These are phyloP conservation scores for Fusarium anguioides DNA, from an alignment of 2,329 filamentous ascomycete genomes.

Conservation along the genomic window DNA sequence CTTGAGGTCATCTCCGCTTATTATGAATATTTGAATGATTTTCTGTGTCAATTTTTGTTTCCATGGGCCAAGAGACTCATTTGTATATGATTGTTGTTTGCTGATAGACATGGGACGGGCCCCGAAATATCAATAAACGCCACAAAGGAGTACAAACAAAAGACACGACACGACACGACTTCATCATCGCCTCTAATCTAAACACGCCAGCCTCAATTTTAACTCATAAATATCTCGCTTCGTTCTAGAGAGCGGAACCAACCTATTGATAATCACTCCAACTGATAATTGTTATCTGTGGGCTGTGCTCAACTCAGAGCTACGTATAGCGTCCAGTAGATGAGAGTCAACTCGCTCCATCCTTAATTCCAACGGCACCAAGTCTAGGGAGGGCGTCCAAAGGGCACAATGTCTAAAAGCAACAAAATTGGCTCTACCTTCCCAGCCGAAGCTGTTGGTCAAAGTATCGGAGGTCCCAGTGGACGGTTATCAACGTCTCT, in stretches of 20 bases:
- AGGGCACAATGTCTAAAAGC: slow-evolving; percentile 10
- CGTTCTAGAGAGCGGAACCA: not conserved
- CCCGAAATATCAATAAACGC: slow-evolving; percentile 33
- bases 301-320: not conserved
- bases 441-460: slow-evolving; percentile 39
- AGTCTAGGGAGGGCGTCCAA: not conserved
- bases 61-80: not conserved
- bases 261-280: not conserved
- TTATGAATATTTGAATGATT: not conserved
- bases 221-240: not conserved
- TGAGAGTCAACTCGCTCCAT: not conserved
- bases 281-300: not conserved
- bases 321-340: not conserved
- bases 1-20: not conserved
- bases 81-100: not conserved
- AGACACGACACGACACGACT: slow-evolving; percentile 3
- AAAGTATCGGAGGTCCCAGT: slow-evolving; percentile 41
- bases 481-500: slow-evolving; percentile 46
- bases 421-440: slow-evolving; percentile 12
- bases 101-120: not conserved
- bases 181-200: not conserved
- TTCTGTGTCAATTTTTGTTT: not conserved
- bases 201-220: not conserved
- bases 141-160: slow-evolving; percentile 32
- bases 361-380: not conserved